Evolutionary conservation across 2,329 filamentous ascomycete species (phyloP).

Genomic region (Fusarium piperis): DNA sequence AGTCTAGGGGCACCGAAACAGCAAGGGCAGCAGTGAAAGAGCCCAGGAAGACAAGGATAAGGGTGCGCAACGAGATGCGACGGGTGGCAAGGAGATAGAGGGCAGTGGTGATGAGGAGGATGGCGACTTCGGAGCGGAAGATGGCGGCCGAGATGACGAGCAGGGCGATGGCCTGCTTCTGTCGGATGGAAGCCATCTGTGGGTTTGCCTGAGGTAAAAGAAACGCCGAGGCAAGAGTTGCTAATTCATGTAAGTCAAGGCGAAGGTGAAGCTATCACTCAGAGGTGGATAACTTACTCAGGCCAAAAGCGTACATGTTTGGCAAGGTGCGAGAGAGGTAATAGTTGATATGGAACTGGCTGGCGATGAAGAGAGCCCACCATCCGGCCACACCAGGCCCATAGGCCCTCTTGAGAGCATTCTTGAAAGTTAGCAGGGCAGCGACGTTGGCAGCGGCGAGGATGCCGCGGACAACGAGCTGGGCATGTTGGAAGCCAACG

Average conservation of each 20-base stretch:
- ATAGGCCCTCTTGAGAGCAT: constrained; percentile 71
- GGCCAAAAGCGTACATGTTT: constrained; percentile 94
- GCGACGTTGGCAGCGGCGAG: constrained; percentile 80
- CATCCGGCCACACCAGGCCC: constrained; percentile 76
- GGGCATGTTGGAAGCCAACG: constrained; percentile 64
- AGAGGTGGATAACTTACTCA: constrained; percentile 68
- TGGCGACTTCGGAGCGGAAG: constrained; percentile 89
- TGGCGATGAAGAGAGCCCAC: constrained; percentile 81
- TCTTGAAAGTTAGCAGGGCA: constrained; percentile 73
- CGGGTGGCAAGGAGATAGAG: constrained; percentile 69
- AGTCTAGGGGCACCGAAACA: constrained; percentile 81
- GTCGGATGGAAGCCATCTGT: constrained; percentile 51
- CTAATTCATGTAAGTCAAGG: constrained; percentile 50
- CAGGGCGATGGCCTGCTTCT: constrained; percentile 74
- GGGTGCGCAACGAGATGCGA: constrained; percentile 61
- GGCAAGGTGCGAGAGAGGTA: constrained; percentile 92
- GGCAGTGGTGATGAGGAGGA: constrained; percentile 77
- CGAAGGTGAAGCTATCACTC: background rate
- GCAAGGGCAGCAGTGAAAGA: constrained; percentile 74
- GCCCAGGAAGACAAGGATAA: constrained; percentile 72
- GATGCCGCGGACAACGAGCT: constrained; percentile 75
- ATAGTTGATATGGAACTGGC: constrained; percentile 92
- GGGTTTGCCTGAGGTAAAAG: constrained; percentile 50
- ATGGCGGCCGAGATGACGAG: constrained; percentile 83
- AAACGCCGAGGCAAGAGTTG: constrained; percentile 70